These are phyloP conservation scores for Rutstroemia sp. DNA, from an alignment of 2,329 filamentous ascomycete genomes.

Conservation along the genomic window DNA sequence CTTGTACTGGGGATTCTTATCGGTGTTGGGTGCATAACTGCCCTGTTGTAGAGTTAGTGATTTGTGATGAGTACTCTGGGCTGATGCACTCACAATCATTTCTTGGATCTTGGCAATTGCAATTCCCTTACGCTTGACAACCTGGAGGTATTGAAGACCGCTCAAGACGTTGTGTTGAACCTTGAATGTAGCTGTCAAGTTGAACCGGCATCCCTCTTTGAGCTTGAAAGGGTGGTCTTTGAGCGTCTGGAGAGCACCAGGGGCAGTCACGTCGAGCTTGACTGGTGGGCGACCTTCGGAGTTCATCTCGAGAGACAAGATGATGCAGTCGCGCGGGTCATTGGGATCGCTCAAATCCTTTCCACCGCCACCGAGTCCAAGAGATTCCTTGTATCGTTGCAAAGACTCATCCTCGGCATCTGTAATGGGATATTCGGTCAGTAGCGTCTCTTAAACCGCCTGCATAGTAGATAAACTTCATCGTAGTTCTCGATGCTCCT, in stretches of 20 bases:
- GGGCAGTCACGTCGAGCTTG: constrained; percentile 74
- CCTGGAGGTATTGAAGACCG: constrained; percentile 91
- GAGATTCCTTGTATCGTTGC: constrained; percentile 94
- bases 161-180: constrained; percentile 96
- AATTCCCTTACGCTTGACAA: constrained; percentile 84
- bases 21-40: constrained; percentile 88
- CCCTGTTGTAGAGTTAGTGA: constrained; percentile 45
- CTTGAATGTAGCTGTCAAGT: constrained; percentile 90
- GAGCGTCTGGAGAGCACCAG: constrained; percentile 67
- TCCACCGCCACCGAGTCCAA: constrained; percentile 71
- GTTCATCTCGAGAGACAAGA: constrained; percentile 83
- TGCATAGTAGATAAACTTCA: no score
- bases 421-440: constrained; percentile 1
- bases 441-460: no score
- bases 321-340: constrained; percentile 87
- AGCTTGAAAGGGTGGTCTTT: constrained; percentile 94
- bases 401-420: constrained; percentile 74
- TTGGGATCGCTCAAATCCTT: constrained; percentile 66
- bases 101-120: constrained; percentile 88
- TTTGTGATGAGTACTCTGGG: not conserved
- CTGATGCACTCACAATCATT: constrained; percentile 76
- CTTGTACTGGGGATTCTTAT: constrained; percentile 74
- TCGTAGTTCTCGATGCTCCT: no score
- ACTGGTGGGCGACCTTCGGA: constrained; percentile 76
- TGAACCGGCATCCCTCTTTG: constrained; percentile 91